Evolutionary conservation across 2,329 filamentous ascomycete genomes (phyloP).

Genomic region (Sclerotiophoma versabilis): DNA sequence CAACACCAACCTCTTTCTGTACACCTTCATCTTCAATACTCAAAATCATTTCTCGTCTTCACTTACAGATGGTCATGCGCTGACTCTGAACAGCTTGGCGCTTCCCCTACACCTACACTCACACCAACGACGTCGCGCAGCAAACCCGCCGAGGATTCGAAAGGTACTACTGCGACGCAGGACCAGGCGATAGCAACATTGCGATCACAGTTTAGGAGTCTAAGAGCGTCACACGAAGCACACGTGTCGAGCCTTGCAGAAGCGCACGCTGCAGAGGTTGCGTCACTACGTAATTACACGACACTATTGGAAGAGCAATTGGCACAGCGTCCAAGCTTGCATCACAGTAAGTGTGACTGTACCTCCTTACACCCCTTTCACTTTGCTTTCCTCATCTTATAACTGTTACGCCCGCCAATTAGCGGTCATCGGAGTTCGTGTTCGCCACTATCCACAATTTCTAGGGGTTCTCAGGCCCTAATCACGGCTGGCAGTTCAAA

Average conservation of each 20-base stretch:
- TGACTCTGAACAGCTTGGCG: slow-evolving; percentile 29
- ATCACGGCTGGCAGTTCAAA: slow-evolving; percentile 11
- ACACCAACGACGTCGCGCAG: slow-evolving; percentile 22
- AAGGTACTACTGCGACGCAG: slow-evolving; percentile 40
- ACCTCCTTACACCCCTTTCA: slow-evolving; percentile 9
- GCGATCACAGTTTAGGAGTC: slow-evolving; percentile 44
- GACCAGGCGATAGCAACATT: slow-evolving; percentile 43
- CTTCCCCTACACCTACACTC: slow-evolving; percentile 15
- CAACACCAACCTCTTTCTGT: not conserved
- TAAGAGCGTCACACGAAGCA: slow-evolving; percentile 50
- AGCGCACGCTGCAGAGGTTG: slow-evolving; percentile 50
- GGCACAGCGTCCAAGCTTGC: slow-evolving; percentile 33
- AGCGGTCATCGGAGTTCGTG: slow-evolving; percentile 8
- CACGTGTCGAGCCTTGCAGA: slow-evolving; percentile 47
- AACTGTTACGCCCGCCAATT: slow-evolving; percentile 1
- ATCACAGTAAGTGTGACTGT: slow-evolving; percentile 37
- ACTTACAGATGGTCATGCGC: slow-evolving; percentile 3
- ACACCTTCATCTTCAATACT: not conserved
- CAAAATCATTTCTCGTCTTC: not conserved
- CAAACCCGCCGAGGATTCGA: slow-evolving; percentile 37
- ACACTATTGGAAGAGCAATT: slow-evolving; percentile 48
- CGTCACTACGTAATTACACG: slow-evolving; percentile 49
- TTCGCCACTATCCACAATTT: slow-evolving; percentile 6
- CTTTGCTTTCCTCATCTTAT: not conserved
- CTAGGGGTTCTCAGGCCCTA: slow-evolving; percentile 5